phyloP scores from a whole-genome alignment of 768 basidiomycete species.

The Psilocybe sp. region DNA sequence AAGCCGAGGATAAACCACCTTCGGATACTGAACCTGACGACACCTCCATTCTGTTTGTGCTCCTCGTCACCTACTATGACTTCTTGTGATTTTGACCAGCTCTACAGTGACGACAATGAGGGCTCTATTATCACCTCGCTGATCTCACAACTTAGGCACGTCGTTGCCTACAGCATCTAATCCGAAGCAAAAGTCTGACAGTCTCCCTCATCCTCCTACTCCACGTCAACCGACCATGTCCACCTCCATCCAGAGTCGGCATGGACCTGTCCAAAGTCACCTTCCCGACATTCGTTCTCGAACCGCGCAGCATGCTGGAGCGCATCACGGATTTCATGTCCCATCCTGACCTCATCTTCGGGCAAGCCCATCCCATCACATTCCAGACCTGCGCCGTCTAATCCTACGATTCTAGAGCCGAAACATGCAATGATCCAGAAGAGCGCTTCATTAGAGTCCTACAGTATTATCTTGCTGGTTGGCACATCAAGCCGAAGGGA shows the following conservation, averaged over 20 bases:
- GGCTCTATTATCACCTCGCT: constrained; percentile 85
- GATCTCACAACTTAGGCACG: constrained; percentile 85
- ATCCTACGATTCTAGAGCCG: constrained; percentile 53
- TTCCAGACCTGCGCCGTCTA: constrained; percentile 3
- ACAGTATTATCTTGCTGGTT: constrained; percentile 95
- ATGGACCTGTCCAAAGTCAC: constrained; percentile 97
- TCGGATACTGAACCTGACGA: constrained; percentile 88
- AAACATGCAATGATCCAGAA: constrained; percentile 75
- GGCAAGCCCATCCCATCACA: constrained; percentile 47
- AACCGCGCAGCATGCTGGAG: constrained; percentile 96
- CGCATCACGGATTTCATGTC: constrained; percentile 99
- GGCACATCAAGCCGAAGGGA: constrained; percentile 99
- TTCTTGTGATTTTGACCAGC: constrained; percentile 31
- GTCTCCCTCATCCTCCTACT: constrained; percentile 4
- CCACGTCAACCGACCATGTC: constrained; percentile 1
- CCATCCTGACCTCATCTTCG: constrained; percentile 96
- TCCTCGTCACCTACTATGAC: constrained; percentile 23
- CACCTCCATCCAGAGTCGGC: constrained; percentile 63
- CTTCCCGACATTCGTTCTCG: constrained; percentile 92
- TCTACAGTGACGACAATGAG: constrained; percentile 83
- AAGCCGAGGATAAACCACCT: constrained; percentile 67
- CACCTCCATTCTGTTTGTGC: constrained; percentile 80
- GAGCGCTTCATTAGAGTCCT: constrained; percentile 90
- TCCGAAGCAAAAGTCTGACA: background rate
- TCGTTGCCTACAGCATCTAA: constrained; percentile 2